A percentile compares a stretch with the other conserved stretches of the same genome.
phyloP scores from a whole-genome alignment of 371 early-diverging fungal genomes.

The Saksenaea oblongispora region DNA sequence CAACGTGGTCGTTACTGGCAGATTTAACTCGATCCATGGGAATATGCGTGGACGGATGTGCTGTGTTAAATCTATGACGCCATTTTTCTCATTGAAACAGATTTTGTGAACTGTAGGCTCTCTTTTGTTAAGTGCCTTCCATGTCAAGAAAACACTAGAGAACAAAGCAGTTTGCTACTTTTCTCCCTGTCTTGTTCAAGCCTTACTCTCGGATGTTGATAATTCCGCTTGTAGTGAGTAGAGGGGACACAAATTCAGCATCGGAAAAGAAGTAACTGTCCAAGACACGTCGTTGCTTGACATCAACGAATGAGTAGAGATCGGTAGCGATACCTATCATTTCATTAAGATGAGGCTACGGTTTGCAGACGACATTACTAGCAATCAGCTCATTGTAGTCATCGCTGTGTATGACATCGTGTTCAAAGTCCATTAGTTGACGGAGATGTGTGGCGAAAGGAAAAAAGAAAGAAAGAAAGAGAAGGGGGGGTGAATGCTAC shows the following conservation, averaged over 20 bases:
- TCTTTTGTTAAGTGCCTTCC: slow-evolving; percentile 22
- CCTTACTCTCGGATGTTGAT: slow-evolving; percentile 26
- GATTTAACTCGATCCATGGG: slow-evolving; percentile 18
- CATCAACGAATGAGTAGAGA: slow-evolving; percentile 23
- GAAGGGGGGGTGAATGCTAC: slow-evolving; percentile 2
- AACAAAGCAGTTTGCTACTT: background rate
- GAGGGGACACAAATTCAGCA: slow-evolving; percentile 22
- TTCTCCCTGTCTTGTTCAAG: background rate
- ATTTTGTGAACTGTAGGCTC: slow-evolving; percentile 19
- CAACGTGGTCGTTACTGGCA: slow-evolving; percentile 23
- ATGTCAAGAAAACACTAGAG: slow-evolving; percentile 17
- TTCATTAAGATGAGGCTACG: background rate
- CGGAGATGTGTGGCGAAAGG: background rate
- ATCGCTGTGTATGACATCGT: background rate
- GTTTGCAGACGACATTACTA: background rate
- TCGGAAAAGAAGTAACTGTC: slow-evolving; percentile 24
- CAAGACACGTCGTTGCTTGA: slow-evolving; percentile 15
- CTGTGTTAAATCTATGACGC: slow-evolving; percentile 25
- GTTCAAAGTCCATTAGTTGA: slow-evolving; percentile 3
- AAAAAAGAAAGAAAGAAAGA: background rate
- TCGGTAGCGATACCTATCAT: slow-evolving; percentile 14
- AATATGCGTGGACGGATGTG: slow-evolving; percentile 19
- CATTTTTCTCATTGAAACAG: slow-evolving; percentile 20
- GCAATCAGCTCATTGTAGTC: background rate
- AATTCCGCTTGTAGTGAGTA: slow-evolving; percentile 11